Evolutionary conservation across 257 asterid genomes (phyloP), one percentile per base, ranked within the genome.

Genomic region (Solanum virginianum): DNA sequence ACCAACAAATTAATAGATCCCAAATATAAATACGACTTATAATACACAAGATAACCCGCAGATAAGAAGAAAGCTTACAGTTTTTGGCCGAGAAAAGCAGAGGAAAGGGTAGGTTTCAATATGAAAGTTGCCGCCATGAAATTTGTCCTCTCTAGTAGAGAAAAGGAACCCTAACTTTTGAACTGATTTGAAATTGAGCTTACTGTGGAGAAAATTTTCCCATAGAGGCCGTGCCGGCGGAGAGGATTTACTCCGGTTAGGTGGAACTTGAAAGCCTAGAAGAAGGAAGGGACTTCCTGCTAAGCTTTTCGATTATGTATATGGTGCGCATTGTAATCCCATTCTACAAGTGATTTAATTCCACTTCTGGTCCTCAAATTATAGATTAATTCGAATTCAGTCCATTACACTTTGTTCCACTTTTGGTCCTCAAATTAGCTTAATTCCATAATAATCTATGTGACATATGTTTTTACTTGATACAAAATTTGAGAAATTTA

Each of bases 121-220:
- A 93, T 91, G 83, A 93, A 88, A 86, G 91, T 70, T 79, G 95
- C 83, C 83, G 97, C 94, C 98, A 92, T 93, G 43, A 88, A 71
- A 83, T 29, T 32, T 39, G 26, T 4, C 20, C 10, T 29, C 65
- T 77, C 77, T 72, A 5, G 57, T 60, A 41, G 26, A 41, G 60
- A n/a, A 47, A 29, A 70, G 60, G 18, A 84, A 36, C 83, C 75
- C 86, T 84, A 71, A 39, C 43, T 59, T 74, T 26, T 77, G 49
- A 26, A 24, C 63, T 47, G 14, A n/a, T 45, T 41, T 16, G 62
- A 17, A 53, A n/a, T 60, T 16, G 70, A 65, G 43, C 20, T 75
- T 51, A 77, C 2, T 51, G 65, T 14, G 63, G 82, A 51, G 47
- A 26, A 16, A 4, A 5, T 0, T 2, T 15, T 53, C 53, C 47